phyloP scores from a whole-genome alignment of 2,329 filamentous ascomycete genomes.

The Stachybotrys chlorohalonatus region DNA sequence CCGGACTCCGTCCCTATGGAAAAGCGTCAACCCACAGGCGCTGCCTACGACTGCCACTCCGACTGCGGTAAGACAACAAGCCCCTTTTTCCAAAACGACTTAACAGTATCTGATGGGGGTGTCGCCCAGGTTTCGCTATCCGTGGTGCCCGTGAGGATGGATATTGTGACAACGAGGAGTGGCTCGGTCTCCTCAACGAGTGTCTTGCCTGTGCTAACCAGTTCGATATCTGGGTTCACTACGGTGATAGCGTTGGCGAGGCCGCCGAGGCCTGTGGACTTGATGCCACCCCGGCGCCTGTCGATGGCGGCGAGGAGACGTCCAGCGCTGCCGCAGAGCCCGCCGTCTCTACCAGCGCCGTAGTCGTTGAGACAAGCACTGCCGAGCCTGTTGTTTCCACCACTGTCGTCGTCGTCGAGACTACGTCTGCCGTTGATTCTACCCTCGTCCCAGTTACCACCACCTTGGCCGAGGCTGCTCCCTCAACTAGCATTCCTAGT shows the following conservation, averaged over 20 bases:
- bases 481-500: neutral
- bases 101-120: no score
- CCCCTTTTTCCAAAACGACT: neutral
- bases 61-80: conserved; percentile 34
- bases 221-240: conserved; percentile 34
- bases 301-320: conserved; percentile 3
- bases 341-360: neutral
- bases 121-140: conserved; percentile 18
- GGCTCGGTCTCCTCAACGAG: conserved; percentile 29
- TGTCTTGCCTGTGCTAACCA: conserved; percentile 35
- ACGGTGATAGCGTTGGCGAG: conserved; percentile 24
- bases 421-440: neutral
- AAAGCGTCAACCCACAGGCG: conserved; percentile 29
- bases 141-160: conserved; percentile 11
- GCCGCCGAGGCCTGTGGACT: conserved; percentile 27
- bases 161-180: conserved; percentile 25
- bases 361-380: conserved; percentile 3
- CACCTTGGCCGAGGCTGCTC: neutral
- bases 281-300: conserved; percentile 13
- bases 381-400: neutral
- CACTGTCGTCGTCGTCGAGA: neutral
- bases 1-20: conserved; percentile 22
- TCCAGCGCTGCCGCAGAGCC: conserved; percentile 5
- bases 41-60: conserved; percentile 38
- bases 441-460: neutral